Evolutionary conservation across 305 asterid species (phyloP).

Genomic region (Petunia hybrid): DNA sequence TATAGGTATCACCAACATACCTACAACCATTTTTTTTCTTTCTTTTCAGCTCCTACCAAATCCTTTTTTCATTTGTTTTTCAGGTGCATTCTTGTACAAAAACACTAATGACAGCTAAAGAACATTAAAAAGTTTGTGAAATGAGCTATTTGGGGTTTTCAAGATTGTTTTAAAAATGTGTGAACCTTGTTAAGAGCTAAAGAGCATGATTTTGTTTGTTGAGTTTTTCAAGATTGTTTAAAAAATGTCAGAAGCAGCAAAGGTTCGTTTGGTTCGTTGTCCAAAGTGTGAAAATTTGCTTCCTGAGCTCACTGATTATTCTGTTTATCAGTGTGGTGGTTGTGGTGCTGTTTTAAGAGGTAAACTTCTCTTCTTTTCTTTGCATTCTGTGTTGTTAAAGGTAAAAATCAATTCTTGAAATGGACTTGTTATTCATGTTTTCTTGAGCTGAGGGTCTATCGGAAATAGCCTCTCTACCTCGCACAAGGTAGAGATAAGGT

Average conservation of each 20-base stretch:
- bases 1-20: conserved; percentile 4
- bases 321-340: conserved; percentile 80
- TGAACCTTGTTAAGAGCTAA: conserved; percentile 4
- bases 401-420: background rate
- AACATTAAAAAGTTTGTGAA: conserved; percentile 14
- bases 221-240: conserved; percentile 36
- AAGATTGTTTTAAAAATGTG: conserved; percentile 9
- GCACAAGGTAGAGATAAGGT: no score
- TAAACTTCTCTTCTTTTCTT: conserved; percentile 37
- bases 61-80: background rate
- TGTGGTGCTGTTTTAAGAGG: conserved; percentile 88
- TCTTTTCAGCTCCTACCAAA: background rate
- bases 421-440: background rate
- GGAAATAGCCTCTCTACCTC: no score
- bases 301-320: conserved; percentile 71
- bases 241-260: conserved; percentile 70
- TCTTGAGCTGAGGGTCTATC: no score
- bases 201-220: background rate
- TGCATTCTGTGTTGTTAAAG: conserved; percentile 19
- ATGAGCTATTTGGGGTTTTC: conserved; percentile 1
- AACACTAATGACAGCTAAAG: background rate
- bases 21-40: conserved; percentile 30
- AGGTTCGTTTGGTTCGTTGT: conserved; percentile 82
- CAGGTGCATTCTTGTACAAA: conserved; percentile 19
- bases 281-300: conserved; percentile 77